Evolutionary conservation across 208 protist genomes (phyloP).

Genomic region (Crithidia mellificae): DNA sequence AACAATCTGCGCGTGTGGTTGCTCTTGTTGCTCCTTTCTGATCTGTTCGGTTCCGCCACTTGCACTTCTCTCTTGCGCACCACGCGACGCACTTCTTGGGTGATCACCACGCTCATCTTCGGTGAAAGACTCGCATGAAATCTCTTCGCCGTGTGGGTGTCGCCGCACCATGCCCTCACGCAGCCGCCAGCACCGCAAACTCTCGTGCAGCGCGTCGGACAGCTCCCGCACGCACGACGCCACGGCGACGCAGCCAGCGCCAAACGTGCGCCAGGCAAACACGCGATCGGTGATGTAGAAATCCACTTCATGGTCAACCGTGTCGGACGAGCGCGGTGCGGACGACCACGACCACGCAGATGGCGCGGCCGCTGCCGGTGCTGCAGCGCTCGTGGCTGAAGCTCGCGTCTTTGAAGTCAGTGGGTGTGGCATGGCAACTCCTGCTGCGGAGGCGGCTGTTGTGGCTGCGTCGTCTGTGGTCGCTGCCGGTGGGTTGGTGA

Average conservation of each 20-base stretch:
- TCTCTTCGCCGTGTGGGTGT: neutral
- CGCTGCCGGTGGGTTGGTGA: neutral
- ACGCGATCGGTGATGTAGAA: constrained; percentile 74
- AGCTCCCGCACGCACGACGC: constrained; percentile 69
- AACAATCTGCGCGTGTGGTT: neutral
- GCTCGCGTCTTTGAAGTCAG: no score
- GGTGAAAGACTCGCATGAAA: no score
- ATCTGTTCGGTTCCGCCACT: no score
- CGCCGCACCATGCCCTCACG: constrained; percentile 17
- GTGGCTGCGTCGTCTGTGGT: no score
- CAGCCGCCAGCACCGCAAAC: constrained; percentile 33
- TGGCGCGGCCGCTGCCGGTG: neutral
- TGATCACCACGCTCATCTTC: neutral
- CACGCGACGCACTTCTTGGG: neutral
- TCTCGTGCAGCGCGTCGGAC: constrained; percentile 40
- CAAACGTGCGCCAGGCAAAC: constrained; percentile 77
- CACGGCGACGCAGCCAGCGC: constrained; percentile 62
- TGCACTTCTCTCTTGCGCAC: no score
- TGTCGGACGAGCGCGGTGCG: neutral
- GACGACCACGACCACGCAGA: constrained; percentile 1
- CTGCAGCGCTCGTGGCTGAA: no score
- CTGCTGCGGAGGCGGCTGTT: no score
- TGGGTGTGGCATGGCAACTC: no score
- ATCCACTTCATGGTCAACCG: constrained; percentile 33
- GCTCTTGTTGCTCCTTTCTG: neutral